These are phyloP conservation scores for Neodidymelliopsis sp. DNA, from an alignment of 2,329 filamentous ascomycete species.

Conservation along the genomic window DNA sequence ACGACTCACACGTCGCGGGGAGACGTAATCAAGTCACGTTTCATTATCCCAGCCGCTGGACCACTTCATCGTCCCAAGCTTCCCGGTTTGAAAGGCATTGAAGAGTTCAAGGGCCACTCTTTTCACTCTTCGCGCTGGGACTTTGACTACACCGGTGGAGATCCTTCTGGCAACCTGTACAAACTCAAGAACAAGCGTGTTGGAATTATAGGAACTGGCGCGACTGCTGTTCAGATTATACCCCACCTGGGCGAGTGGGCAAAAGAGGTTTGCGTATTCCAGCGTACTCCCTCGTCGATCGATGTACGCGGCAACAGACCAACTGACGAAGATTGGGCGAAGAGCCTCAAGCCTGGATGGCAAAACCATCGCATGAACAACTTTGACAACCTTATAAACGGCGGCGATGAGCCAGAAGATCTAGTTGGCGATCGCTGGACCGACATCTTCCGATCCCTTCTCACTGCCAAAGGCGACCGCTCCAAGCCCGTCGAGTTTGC, in stretches of 20 bases:
- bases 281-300: conserved; percentile 61
- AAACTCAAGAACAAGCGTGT: conserved; percentile 49
- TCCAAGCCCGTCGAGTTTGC: conserved; percentile 23
- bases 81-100: conserved; percentile 35
- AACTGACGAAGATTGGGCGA: conserved; percentile 25
- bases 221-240: conserved; percentile 45
- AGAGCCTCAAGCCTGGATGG: conserved; percentile 55
- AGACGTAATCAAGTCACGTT: conserved; percentile 47
- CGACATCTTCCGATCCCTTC: conserved; percentile 29
- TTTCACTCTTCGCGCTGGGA: conserved; percentile 41
- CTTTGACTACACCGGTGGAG: conserved; percentile 36
- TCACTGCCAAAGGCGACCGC: conserved; percentile 17
- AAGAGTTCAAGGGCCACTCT: conserved; percentile 38
- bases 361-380: conserved; percentile 57
- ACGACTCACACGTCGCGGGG: conserved; percentile 32
- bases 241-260: conserved; percentile 55
- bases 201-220: conserved; percentile 46
- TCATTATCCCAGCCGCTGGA: conserved; percentile 52
- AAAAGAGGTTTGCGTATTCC: conserved; percentile 63
- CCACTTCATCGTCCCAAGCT: conserved; percentile 53
- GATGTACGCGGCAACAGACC: conserved; percentile 43
- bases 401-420: conserved; percentile 42
- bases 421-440: conserved; percentile 62
- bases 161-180: conserved; percentile 31
- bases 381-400: conserved; percentile 51